Conservation (phyloP, 2,329 filamentous ascomycete species). For the Lecanicillium sp. region DNA sequence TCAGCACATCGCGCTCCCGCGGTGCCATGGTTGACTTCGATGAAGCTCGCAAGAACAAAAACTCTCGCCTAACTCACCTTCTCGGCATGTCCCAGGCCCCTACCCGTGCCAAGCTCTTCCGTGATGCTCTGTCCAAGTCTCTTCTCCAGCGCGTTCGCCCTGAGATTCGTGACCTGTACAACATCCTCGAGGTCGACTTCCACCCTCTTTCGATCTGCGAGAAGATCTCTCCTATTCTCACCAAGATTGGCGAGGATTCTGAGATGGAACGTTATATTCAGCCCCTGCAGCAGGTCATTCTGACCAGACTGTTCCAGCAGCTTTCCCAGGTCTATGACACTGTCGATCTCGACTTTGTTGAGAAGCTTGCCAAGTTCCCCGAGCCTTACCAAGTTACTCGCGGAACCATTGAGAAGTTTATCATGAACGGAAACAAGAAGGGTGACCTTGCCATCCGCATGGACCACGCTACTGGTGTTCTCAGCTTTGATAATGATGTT, state of each 20-base stretch:
- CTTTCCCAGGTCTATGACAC: constrained; percentile 98
- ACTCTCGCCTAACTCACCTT: constrained; percentile 90
- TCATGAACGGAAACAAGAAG: constrained; percentile 99
- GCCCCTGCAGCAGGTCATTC: constrained; percentile 95
- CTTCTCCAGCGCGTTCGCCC: constrained; percentile 86
- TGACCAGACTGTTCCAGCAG: constrained; percentile 97
- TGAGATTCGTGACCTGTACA: constrained; percentile 95
- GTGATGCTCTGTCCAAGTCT: constrained; percentile 90
- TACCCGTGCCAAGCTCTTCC: constrained; percentile 85
- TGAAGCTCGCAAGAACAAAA: constrained; percentile 97
- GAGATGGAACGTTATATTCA: constrained; percentile 97
- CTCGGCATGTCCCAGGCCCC: constrained; percentile 88
- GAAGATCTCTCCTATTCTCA: constrained; percentile 94
- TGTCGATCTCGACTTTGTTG: constrained; percentile 87
- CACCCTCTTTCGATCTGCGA: constrained; percentile 97
- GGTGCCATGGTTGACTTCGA: constrained; percentile 95
- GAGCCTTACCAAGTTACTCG: constrained; percentile 90
- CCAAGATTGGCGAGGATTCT: constrained; percentile 83
- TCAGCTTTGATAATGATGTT: constrained; percentile 96
- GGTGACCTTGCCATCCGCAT: constrained; percentile 93
- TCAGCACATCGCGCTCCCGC: constrained; percentile 93
- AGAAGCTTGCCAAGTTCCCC: constrained; percentile 89
- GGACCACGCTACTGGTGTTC: constrained; percentile 87
- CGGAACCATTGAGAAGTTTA: constrained; percentile 96
- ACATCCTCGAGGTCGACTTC: constrained; percentile 98